Base-by-base conservation (phyloP, 345 rosid species). In the Kernera saxatilis region DNA sequence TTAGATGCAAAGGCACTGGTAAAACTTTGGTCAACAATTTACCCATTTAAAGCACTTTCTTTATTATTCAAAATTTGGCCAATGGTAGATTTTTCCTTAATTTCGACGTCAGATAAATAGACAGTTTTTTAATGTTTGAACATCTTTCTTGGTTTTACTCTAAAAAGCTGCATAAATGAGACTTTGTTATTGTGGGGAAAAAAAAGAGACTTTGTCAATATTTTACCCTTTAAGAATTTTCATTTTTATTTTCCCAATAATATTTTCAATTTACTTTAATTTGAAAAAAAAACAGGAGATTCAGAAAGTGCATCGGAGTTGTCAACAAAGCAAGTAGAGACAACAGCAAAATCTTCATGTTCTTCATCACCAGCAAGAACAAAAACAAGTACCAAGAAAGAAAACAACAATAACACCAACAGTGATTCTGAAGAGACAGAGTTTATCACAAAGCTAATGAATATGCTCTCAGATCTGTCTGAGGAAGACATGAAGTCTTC, bases 401-500 rank as follows among this genome's bases (percentile, higher is more conserved):
- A 75, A 21, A 75, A 46, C 65, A 74, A 15, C 25, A 60, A 35
- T 3, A 58, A 12, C 32, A 26, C 12, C 36, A 54, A 9, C 30
- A 54, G 17, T 54, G 70, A 54, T 58, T 63, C 66, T 13, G 76
- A 70, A 48, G 79, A 64, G 32, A 60, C 77, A 19, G 78, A 77
- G 13, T 49, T 55, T 70, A 80, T 64, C 72, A 23, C 35, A 26
- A 82, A 84, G 58, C 33, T 78, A 71, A 77, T 49, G 70, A 78
- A 69, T 23, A 72, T 79, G 77, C 84, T 85, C 43, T 41, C 72
- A 68, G 72, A 54, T 59, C 39, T 84, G 55, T 77, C 83, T 19
- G 87, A 82, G 39, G 77, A 84, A 79, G 86, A 84, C 36, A 64
- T 83, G 23, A 68, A 72, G 43, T 64, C 77, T 57, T 64, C 85